These are phyloP conservation scores for Candida ipomoeae DNA, from an alignment of 805 yeast species.

Conservation along the genomic window DNA sequence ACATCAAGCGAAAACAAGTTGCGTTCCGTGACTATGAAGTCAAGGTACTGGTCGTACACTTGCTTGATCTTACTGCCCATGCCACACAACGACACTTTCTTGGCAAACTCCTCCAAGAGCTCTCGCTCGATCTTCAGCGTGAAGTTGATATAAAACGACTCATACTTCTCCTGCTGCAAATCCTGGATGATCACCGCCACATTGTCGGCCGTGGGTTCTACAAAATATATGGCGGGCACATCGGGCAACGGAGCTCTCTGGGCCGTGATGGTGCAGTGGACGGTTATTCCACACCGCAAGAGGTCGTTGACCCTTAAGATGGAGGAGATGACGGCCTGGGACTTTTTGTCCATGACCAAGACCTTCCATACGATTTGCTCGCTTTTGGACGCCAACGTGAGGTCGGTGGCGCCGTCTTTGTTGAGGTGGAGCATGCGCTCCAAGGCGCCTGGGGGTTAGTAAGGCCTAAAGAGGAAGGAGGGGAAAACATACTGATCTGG, in stretches of 20 bases:
- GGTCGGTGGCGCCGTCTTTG: conserved; percentile 51
- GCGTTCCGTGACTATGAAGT: conserved; percentile 90
- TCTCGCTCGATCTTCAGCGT: conserved; percentile 75
- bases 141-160: conserved; percentile 78
- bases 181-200: conserved; percentile 67
- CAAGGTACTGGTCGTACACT: conserved; percentile 90
- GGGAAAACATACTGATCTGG: conserved; percentile 10
- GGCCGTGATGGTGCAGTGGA: conserved; percentile 71
- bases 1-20: conserved; percentile 78
- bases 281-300: conserved; percentile 85
- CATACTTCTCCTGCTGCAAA: conserved; percentile 68
- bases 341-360: conserved; percentile 71
- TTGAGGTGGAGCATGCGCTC: conserved; percentile 86
- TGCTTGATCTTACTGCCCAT: conserved; percentile 73
- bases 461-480: not conserved
- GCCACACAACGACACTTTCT: conserved; percentile 68
- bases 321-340: conserved; percentile 83
- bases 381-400: conserved; percentile 50
- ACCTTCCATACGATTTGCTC: conserved; percentile 89
- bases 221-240: conserved; percentile 90
- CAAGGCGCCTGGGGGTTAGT: conserved; percentile 30
- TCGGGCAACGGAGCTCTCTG: conserved; percentile 84
- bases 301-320: conserved; percentile 91
- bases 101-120: conserved; percentile 83
- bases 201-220: conserved; percentile 81